Base-by-base conservation (phyloP, 352 stramenopile genomes). In the Sclerospora graminicola region DNA sequence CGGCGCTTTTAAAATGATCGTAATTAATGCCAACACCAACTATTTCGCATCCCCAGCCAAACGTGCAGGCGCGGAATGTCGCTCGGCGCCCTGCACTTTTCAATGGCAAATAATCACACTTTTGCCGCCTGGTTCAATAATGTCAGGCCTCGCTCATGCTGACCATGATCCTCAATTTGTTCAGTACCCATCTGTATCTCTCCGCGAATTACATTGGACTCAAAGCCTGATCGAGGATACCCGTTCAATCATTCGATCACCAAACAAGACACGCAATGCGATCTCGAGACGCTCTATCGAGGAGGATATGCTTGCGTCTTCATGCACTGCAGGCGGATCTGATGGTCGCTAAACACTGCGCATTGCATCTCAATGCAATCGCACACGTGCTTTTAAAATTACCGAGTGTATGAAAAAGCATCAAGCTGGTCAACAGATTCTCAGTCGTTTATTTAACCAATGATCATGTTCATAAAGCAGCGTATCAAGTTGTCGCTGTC, bases 151-250 rank as follows among this genome's bases (percentile, higher is more conserved):
- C 76, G 26, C 69, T 91, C 44, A 85, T 89, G 58, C 69, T 91
- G 35, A 88, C 79, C 21, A 86, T 87, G 72, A 67, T 91, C 42
- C 59, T 88, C 47, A 91, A 91, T 48, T 78, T 70, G 14, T 68
- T 86, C 38, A 83, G 66, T 44, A 77, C 67, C 0, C 79, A 91
- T 41, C 45, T 72, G 3, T 83, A 70, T 48, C 60, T 79, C 11
- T 38, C 89, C 11, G 46, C 75, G 26, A 64, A 67, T 32, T 91
- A 82, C 49, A 8, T 82, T 1, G 23, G 54, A 11, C 52, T 82
- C 21, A 67, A 84, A 35, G 48, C 58, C 13, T 13, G 79, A 91
- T 38, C 76, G 79, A 19, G 52, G 74, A 1, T 82, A 63, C 44
- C 56, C 74, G 13, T 79, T 79, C 41, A 69, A 91, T 40, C 71